Evolutionary conservation across 176 grass and related monocot species (phyloP).

Genomic region (Panicum miliaceum): DNA sequence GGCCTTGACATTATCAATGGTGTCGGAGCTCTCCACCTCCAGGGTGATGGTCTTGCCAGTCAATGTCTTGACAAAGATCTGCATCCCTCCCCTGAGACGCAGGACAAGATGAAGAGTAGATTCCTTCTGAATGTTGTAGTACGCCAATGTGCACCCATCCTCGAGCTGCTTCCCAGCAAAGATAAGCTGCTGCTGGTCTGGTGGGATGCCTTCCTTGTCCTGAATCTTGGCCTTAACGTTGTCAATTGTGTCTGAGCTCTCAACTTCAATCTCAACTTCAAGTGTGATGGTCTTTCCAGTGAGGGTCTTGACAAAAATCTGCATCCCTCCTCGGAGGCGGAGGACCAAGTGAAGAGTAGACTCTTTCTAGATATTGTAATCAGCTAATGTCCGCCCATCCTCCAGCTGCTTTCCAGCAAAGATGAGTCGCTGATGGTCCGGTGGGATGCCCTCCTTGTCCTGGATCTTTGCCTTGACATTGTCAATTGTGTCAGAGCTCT

Average conservation of each 20-base stretch:
- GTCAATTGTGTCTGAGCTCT: conserved; percentile 43
- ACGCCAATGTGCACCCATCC: conserved; percentile 31
- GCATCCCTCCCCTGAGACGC: conserved; percentile 31
- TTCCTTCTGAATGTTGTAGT: conserved; percentile 51
- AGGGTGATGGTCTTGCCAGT: conserved; percentile 44
- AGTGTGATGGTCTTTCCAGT: conserved; percentile 44
- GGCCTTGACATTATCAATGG: conserved; percentile 39
- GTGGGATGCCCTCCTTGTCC: conserved; percentile 43
- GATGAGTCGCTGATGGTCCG: conserved; percentile 35
- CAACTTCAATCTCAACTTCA: too few species aligned
- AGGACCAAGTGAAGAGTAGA: conserved; percentile 35
- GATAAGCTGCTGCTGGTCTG: conserved; percentile 39
- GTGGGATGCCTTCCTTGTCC: conserved; percentile 38
- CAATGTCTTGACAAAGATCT: conserved; percentile 53
- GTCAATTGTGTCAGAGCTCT: conserved; percentile 48
- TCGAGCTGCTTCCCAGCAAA: conserved; percentile 47
- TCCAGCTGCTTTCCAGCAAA: conserved; percentile 40
- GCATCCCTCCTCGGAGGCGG: conserved; percentile 32
- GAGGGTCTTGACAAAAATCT: conserved; percentile 37
- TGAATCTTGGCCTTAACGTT: conserved; percentile 40
- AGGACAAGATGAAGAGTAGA: conserved; percentile 47
- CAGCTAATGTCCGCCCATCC: conserved; percentile 33
- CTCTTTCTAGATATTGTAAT: conserved; percentile 45
- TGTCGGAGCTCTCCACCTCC: conserved; percentile 46
- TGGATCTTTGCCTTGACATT: conserved; percentile 46